Evolutionary conservation across 108 stramenopile species (phyloP).

Genomic region (Pseudonitzschia pungens): DNA sequence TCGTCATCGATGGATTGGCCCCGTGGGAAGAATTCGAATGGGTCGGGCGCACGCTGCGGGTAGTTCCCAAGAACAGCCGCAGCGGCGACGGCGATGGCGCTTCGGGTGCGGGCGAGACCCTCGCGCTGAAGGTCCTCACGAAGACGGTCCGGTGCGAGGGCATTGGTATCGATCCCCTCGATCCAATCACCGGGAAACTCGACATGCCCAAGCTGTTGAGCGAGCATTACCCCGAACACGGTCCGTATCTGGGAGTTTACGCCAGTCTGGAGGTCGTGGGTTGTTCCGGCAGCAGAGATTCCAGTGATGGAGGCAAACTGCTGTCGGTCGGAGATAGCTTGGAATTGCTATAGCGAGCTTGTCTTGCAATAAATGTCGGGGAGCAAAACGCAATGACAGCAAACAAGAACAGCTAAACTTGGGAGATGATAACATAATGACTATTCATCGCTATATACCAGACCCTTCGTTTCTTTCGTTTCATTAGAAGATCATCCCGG

Average conservation of each 20-base stretch:
- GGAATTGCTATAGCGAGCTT: no score
- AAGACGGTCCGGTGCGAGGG: slow-evolving; percentile 63
- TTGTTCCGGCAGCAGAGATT: not conserved
- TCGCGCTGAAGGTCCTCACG: slow-evolving; percentile 38
- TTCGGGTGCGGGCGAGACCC: not conserved
- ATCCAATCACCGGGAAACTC: slow-evolving; percentile 6
- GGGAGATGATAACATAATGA: no score
- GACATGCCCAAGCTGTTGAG: slow-evolving; percentile 49
- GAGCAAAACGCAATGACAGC: no score
- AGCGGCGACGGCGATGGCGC: not conserved
- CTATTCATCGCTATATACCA: no score
- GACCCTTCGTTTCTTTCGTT: no score
- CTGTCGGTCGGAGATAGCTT: slow-evolving; percentile 13
- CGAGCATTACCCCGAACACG: slow-evolving; percentile 62
- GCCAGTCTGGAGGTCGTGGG: slow-evolving; percentile 26
- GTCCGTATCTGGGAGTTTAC: slow-evolving; percentile 67
- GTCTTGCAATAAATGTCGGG: no score
- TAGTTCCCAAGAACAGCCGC: not conserved
- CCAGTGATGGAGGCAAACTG: not conserved
- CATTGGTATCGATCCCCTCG: slow-evolving; percentile 53
- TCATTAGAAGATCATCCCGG: no score
- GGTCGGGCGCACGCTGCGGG: slow-evolving; percentile 43
- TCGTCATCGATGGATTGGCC: slow-evolving; percentile 46
- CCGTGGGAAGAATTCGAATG: slow-evolving; percentile 66
- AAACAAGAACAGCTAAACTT: no score